Evolutionary conservation across 371 early-diverging fungal species (phyloP).

Genomic region (Umbelopsis sp.): DNA sequence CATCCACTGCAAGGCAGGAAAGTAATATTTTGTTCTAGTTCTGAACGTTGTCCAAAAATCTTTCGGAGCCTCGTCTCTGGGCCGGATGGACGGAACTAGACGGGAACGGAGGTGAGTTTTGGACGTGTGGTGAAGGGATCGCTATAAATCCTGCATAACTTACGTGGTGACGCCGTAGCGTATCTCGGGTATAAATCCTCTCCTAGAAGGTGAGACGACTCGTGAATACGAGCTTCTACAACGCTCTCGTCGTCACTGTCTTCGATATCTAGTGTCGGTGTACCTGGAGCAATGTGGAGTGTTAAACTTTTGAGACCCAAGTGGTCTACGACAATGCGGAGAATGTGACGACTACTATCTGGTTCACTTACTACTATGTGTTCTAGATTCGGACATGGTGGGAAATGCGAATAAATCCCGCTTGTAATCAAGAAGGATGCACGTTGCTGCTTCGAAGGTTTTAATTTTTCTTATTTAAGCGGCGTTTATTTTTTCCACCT

Average conservation of each 20-base stretch:
- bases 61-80: conserved; percentile 31
- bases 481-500: not conserved
- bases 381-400: not conserved
- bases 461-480: no score
- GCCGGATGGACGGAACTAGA: conserved; percentile 18
- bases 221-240: conserved; percentile 21
- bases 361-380: not conserved
- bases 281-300: not conserved
- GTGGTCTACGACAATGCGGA: not conserved
- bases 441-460: no score
- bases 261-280: conserved; percentile 22
- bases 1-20: conserved; percentile 89
- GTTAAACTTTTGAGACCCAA: not conserved
- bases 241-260: conserved; percentile 28
- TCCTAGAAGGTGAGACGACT: conserved; percentile 25
- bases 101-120: not conserved
- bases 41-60: conserved; percentile 44
- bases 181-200: conserved; percentile 34
- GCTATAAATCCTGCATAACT: conserved; percentile 1
- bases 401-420: not conserved
- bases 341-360: not conserved
- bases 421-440: not conserved
- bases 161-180: conserved; percentile 36
- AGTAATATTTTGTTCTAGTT: conserved; percentile 82
- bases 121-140: not conserved